A percentile compares a stretch with the other conserved stretches of the same genome.
Conservation (phyloP, 768 basidiomycete species). For the Pulveroboletus sp. region DNA sequence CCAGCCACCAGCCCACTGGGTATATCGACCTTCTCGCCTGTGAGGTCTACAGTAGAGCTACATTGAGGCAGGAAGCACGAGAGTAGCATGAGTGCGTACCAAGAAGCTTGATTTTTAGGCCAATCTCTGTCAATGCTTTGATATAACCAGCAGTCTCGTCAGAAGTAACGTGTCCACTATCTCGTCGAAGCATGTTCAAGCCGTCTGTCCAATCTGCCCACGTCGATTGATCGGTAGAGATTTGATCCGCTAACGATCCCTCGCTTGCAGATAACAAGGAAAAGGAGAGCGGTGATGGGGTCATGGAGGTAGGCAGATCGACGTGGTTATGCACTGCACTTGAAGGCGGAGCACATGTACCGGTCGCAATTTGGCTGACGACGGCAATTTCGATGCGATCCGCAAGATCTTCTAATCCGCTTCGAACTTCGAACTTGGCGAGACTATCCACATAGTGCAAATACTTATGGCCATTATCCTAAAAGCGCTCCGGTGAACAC, state of each 20-base stretch:
- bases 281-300: slow-evolving; percentile 68
- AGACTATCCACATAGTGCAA: slow-evolving; percentile 84
- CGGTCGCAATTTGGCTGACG: slow-evolving; percentile 76
- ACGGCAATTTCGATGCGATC: slow-evolving; percentile 78
- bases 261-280: slow-evolving; percentile 67
- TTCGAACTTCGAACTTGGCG: slow-evolving; percentile 72
- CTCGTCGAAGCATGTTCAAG: slow-evolving; percentile 77
- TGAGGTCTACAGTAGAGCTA: slow-evolving; percentile 56
- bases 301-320: slow-evolving; percentile 53
- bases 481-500: slow-evolving; percentile 4
- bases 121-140: slow-evolving; percentile 83
- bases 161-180: slow-evolving; percentile 78
- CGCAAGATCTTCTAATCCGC: slow-evolving; percentile 81
- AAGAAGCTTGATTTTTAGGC: slow-evolving; percentile 84
- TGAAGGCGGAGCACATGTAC: slow-evolving; percentile 65
- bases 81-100: slow-evolving; percentile 42
- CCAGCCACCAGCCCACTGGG: slow-evolving; percentile 76
- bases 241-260: slow-evolving; percentile 70
- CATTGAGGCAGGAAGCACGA: not conserved
- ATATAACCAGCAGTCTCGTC: slow-evolving; percentile 85
- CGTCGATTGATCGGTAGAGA: slow-evolving; percentile 69
- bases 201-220: slow-evolving; percentile 97
- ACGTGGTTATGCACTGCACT: slow-evolving; percentile 57
- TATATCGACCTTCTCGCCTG: slow-evolving; percentile 86
- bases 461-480: slow-evolving; percentile 77